Evolutionary conservation across 2,329 filamentous ascomycete genomes (phyloP), one percentile per base, ranked within the genome.

Genomic region (Hymenotorrendiella dingleyae): DNA sequence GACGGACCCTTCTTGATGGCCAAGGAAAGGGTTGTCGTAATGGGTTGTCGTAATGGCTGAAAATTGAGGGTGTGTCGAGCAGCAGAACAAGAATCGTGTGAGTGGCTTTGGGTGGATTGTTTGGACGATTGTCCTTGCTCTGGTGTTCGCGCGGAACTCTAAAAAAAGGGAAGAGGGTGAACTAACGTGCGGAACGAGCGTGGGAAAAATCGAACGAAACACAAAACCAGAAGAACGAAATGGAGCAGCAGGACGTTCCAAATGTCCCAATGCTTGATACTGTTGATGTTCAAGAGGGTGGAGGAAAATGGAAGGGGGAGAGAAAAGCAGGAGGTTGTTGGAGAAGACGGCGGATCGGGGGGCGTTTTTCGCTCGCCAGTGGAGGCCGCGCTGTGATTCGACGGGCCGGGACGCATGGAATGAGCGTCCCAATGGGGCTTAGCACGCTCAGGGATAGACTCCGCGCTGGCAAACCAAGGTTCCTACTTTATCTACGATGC

Each of bases 51-150:
- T 42, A 27, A 20, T 28, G 39, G 40, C 32, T 17, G 36, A 20
- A 23, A 27, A 23, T 34, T 20, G 32, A 39, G 23, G 11, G 17
- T 29, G 22, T 42, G 17, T 21, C 37, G 22, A 36, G 20, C 21
- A 37, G 32, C 23, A 28, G 37, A 43, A 34, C 22, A 40, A 39
- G 27, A 36, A 32, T 38, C 43, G 19, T 39, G 21, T n/a, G 14
- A 22, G 5, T 27, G 41, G 21, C 36, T 29, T 29, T 39, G 35
- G 30, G 38, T 41, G 17, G 42, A 44, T 55, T 56, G 54, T 48
- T 53, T 49, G 49, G 55, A 44, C 49, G 43, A 57, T 55, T 45
- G 12, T 34, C 19, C 32, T 8, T n/a, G 32, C 22, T 34, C 22
- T 34, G 32, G n/a, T n/a, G n/a, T 27, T 49, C 45, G 47, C 45